These are phyloP conservation scores for Colletotrichum lupini DNA, from an alignment of 2,329 filamentous ascomycete genomes.

Conservation along the genomic window DNA sequence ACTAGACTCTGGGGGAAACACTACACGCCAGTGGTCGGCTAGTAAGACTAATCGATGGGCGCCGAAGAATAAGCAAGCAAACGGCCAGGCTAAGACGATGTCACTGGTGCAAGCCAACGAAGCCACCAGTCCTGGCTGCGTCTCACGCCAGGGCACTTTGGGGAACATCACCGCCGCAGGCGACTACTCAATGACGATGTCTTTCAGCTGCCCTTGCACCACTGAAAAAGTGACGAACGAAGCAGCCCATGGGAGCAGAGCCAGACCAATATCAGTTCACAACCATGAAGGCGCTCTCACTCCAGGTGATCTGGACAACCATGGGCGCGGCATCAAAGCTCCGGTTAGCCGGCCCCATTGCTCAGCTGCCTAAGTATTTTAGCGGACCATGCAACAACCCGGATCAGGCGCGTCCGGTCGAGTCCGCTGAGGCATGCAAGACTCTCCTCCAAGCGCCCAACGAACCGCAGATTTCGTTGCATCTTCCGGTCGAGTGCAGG, in stretches of 20 bases:
- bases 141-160: slow-evolving; percentile 11
- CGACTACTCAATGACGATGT: slow-evolving; percentile 5
- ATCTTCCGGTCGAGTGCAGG: background rate
- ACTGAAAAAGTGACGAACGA: background rate
- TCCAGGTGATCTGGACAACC: too few species aligned
- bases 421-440: background rate
- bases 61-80: slow-evolving; percentile 29
- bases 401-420: background rate
- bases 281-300: background rate
- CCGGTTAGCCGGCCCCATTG: background rate
- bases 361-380: background rate
- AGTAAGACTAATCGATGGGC: slow-evolving; percentile 18
- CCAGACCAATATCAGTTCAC: background rate
- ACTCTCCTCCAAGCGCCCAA: background rate
- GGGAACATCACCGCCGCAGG: background rate
- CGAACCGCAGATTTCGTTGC: background rate
- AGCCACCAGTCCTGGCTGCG: slow-evolving; percentile 8
- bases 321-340: background rate
- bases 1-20: background rate
- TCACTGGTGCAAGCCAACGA: slow-evolving; percentile 19
- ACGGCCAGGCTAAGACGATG: slow-evolving; percentile 14
- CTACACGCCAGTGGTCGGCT: slow-evolving; percentile 2
- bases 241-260: background rate
- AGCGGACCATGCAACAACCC: background rate
- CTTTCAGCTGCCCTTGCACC: background rate